Evolutionary conservation across 2,329 filamentous ascomycete genomes (phyloP), one percentile per base, ranked within the genome.

Genomic region (Chalaropsis ovoidea): DNA sequence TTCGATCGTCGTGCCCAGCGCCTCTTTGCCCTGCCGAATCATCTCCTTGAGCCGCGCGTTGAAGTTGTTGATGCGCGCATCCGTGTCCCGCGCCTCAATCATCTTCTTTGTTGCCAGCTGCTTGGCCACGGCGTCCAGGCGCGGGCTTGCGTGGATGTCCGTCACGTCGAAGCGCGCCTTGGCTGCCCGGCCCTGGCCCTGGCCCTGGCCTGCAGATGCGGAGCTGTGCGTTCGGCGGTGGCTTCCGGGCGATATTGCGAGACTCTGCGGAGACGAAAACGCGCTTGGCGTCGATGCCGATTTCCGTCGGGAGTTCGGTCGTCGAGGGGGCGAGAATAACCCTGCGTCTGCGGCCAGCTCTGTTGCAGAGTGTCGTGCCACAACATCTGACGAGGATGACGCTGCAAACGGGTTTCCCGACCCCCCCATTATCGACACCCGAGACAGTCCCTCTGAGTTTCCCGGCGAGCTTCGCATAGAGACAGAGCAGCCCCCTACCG

Each of bases 11-110:
- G 88, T 88, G 1, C 87, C 92, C 19, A 99, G 76, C 1, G 94
- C 94, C 74, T 94, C 88, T 70, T 87, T 87, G 0, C 92, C 94
- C 75, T 97, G 87, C 1, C 86, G 81, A 65, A 99, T 95, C 88
- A 99, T 90, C 42, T 86, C 88, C 72, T 88, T 84, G 61, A 97
- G 77, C 70, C 88, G 85, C 61, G 84, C 81, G 72, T 94, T 95
- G 75, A 97, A 85, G 31, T 87, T 83, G 61, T 85, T 85, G 70
- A 97, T 87, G 63, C 87, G 86, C 54, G 86, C 84, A 70, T 97
- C 91, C 7, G 89, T 83, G 70, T 92, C 86, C 58, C 85, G 80
- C 71, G 96, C 90, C 67, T 89, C 88, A 62, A 84, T 83, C 27
- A 85, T 80, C 69, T 87, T 83, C 72, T 84, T 82, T n/a, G 86